Evolutionary conservation across 257 asterid species (phyloP).

Genomic region (Capsicum pubescens): DNA sequence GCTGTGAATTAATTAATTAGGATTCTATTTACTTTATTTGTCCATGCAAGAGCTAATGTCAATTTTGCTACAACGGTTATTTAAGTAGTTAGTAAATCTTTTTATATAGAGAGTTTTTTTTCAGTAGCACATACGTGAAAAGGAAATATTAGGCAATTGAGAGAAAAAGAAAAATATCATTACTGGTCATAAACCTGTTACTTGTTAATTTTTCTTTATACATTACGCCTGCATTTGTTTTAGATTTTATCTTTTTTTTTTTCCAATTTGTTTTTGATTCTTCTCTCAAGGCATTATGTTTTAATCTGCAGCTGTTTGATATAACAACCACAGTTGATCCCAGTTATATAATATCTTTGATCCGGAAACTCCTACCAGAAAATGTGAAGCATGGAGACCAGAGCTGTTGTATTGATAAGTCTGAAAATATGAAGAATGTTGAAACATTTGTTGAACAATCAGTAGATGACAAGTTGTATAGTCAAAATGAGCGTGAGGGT

Average conservation of each 20-base stretch:
- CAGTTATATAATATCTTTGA: slow-evolving; percentile 81
- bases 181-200: neutral
- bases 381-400: slow-evolving; percentile 43
- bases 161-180: too few relatives aligned
- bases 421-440: slow-evolving; percentile 48
- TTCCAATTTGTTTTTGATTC: neutral
- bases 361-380: slow-evolving; percentile 80
- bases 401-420: slow-evolving; percentile 23
- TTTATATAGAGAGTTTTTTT: too few relatives aligned
- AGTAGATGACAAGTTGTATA: slow-evolving; percentile 35
- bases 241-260: neutral
- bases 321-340: slow-evolving; percentile 90
- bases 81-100: too few relatives aligned
- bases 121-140: too few relatives aligned
- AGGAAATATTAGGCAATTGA: too few relatives aligned
- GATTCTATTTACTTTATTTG: neutral
- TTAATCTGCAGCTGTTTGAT: slow-evolving; percentile 68
- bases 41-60: neutral
- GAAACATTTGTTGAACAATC: slow-evolving; percentile 43
- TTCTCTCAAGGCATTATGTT: slow-evolving; percentile 16
- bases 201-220: slow-evolving; percentile 16
- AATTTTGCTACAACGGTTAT: too few relatives aligned
- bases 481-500: slow-evolving; percentile 36
- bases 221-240: neutral
- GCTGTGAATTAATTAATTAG: slow-evolving; percentile 9